A percentile compares a stretch with the other conserved stretches of the same genome.
Conservation (phyloP, 1,284 basidiomycete genomes). For the Malassezia dermatis region DNA sequence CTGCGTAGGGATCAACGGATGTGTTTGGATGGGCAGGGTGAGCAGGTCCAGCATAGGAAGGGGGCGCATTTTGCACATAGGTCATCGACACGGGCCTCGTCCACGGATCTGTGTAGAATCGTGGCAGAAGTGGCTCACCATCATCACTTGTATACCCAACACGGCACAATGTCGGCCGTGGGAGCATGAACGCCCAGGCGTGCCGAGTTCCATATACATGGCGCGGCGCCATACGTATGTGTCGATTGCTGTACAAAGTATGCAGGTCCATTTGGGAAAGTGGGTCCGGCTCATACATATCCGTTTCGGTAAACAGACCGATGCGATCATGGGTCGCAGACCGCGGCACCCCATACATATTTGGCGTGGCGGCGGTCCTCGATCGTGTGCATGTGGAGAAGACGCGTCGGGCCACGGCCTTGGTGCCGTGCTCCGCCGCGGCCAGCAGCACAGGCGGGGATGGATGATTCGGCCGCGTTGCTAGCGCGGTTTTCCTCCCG, state of each 20-base stretch:
- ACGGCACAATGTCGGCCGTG: background rate
- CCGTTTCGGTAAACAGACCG: background rate
- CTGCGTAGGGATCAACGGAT: background rate
- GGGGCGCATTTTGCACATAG: background rate
- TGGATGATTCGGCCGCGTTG: background rate
- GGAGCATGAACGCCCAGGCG: background rate
- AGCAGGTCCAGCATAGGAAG: background rate
- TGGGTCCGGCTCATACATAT: background rate
- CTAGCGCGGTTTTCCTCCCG: conserved; percentile 1
- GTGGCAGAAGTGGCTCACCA: background rate
- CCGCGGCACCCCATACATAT: background rate
- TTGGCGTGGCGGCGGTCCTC: background rate
- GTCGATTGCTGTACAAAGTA: background rate
- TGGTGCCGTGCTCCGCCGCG: background rate
- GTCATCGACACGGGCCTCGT: background rate
- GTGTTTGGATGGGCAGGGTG: background rate
- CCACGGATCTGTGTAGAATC: background rate
- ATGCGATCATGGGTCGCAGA: background rate
- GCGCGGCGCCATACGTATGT: background rate
- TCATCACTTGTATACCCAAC: background rate
- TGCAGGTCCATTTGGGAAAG: background rate
- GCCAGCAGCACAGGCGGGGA: background rate
- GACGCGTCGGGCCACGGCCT: background rate
- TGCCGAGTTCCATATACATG: background rate
- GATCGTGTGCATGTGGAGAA: conserved; percentile 1